These are phyloP conservation scores for Fusarium oxysporum DNA, from an alignment of 2,329 filamentous ascomycete species.

Conservation along the genomic window DNA sequence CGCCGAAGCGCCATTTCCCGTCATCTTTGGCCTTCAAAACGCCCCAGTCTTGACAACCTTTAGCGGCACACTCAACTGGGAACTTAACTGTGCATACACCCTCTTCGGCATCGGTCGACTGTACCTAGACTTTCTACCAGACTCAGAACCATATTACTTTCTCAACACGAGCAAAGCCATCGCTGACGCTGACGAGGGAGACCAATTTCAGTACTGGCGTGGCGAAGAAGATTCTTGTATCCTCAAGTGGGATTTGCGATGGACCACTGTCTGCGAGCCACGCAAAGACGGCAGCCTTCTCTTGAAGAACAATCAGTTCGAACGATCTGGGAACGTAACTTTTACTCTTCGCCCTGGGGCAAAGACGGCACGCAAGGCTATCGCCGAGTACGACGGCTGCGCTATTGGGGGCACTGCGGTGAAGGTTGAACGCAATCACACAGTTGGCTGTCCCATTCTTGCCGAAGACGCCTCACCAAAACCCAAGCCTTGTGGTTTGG, in stretches of 20 bases:
- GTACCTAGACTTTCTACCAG: constrained; percentile 15
- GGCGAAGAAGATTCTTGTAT: constrained; percentile 18
- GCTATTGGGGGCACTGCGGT: constrained; percentile 14
- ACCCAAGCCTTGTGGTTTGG: constrained; percentile 21
- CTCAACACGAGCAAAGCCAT: constrained; percentile 22
- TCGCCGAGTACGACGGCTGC: constrained; percentile 16
- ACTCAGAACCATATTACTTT: constrained; percentile 18
- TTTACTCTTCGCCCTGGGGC: constrained; percentile 17
- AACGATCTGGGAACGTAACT: constrained; percentile 4
- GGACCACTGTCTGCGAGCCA: constrained; percentile 20
- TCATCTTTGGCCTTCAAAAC: constrained; percentile 33
- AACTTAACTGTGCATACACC: constrained; percentile 14
- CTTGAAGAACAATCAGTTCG: constrained; percentile 25
- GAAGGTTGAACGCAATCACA: constrained; percentile 21
- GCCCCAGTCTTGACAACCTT: constrained; percentile 23
- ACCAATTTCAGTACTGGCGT: constrained; percentile 27
- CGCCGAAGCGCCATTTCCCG: constrained; percentile 23
- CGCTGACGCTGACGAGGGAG: constrained; percentile 15
- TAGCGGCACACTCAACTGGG: constrained; percentile 19
- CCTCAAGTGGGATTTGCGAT: constrained; percentile 21
- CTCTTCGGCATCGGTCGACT: constrained; percentile 19
- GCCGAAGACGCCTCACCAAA: constrained; percentile 10
- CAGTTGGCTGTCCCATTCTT: constrained; percentile 20
- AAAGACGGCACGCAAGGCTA: constrained; percentile 8
- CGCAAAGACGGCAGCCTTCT: constrained; percentile 9